Evolutionary conservation across 2,329 filamentous ascomycete species (phyloP).

Genomic region (Ceratocystis lukuohia): DNA sequence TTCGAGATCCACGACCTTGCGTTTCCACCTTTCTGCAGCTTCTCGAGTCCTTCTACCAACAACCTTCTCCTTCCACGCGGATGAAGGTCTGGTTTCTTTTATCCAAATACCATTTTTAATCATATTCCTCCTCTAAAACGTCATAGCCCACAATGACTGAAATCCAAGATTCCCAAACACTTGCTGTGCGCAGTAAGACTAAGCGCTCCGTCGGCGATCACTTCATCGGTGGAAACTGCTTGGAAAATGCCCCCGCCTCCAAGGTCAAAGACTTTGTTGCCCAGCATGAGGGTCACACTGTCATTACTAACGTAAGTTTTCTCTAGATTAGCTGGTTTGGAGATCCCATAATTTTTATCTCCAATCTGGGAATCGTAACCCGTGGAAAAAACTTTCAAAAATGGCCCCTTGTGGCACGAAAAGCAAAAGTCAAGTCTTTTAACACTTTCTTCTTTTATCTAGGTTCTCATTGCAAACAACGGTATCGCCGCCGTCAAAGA

Average conservation of each 20-base stretch:
- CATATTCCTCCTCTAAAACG: slow-evolving; percentile 10
- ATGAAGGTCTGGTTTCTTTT: slow-evolving; percentile 7
- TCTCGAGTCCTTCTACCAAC: slow-evolving; percentile 5
- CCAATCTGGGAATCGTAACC: not conserved
- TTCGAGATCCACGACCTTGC: slow-evolving; percentile 12
- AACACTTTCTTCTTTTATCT: slow-evolving; percentile 12
- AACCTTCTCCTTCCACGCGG: slow-evolving; percentile 14
- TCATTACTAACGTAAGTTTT: slow-evolving; percentile 81
- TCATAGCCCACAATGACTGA: slow-evolving; percentile 35
- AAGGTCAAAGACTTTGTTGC: slow-evolving; percentile 95
- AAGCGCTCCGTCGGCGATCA: slow-evolving; percentile 76
- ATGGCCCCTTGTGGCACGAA: not conserved
- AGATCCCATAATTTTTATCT: not conserved
- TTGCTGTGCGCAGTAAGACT: slow-evolving; percentile 32
- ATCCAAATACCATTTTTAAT: slow-evolving; percentile 12
- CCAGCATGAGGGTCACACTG: slow-evolving; percentile 80
- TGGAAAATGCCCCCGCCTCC: slow-evolving; percentile 68
- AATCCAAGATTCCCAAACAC: slow-evolving; percentile 32
- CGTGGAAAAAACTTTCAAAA: not conserved
- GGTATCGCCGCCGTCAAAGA: slow-evolving; percentile 99
- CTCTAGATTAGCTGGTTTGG: not conserved
- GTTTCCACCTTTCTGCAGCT: slow-evolving; percentile 3
- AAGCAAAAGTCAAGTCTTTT: not conserved
- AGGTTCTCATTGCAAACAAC: slow-evolving; percentile 99
- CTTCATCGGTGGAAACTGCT: slow-evolving; percentile 89